Evolutionary conservation across 208 protist species (phyloP).

Genomic region (Entamoeba histolytica): DNA sequence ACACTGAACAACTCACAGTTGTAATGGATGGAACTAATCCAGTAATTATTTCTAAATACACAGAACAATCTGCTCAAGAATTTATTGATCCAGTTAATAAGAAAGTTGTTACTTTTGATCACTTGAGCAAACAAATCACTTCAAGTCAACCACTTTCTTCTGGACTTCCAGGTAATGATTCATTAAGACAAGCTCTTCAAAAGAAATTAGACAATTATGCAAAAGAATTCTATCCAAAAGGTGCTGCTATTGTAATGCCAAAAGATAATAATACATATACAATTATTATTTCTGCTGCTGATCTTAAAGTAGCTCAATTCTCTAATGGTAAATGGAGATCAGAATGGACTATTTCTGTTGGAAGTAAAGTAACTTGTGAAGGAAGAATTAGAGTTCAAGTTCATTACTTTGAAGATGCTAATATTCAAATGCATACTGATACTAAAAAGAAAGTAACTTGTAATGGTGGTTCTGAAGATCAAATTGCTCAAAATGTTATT

Average conservation of each 20-base stretch:
- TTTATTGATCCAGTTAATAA: not conserved
- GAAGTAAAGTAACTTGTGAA: not conserved
- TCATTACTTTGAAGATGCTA: not conserved
- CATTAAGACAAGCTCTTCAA: not conserved
- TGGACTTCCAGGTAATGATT: not conserved
- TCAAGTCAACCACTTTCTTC: not conserved
- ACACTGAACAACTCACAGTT: not conserved
- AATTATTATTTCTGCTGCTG: not conserved
- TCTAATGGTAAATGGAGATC: not conserved
- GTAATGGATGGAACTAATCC: not conserved
- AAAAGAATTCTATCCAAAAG: not conserved
- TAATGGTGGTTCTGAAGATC: not conserved
- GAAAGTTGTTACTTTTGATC: not conserved
- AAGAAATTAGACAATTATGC: not conserved
- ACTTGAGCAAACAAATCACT: not conserved
- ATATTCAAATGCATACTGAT: not conserved
- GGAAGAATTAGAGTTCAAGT: not conserved
- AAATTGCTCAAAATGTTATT: not conserved
- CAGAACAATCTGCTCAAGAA: not conserved
- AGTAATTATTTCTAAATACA: not conserved
- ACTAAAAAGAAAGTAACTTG: not conserved
- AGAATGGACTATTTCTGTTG: not conserved
- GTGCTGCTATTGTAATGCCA: not conserved
- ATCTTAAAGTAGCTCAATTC: not conserved
- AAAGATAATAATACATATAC: not conserved